Percentiles rank a stretch among this genome's conserved stretches.
Evolutionary conservation across 257 asterid genomes (phyloP).

Genomic region (Primulina huaijiensis): DNA sequence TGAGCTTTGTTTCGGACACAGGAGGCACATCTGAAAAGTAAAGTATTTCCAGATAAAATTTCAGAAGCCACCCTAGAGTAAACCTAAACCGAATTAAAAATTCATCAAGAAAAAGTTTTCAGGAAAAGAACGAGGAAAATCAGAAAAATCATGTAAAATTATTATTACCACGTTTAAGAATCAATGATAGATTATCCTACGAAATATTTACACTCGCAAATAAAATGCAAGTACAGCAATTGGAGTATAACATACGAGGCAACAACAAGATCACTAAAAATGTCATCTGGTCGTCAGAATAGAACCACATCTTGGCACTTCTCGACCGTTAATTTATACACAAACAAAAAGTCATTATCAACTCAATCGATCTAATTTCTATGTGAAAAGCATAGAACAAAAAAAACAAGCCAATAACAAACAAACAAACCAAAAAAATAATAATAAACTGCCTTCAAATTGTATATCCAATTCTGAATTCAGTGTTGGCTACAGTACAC

Average conservation of each 20-base stretch:
- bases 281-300: neutral
- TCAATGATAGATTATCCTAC: neutral
- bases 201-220: neutral
- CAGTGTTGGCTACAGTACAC: neutral
- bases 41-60: conserved; percentile 10
- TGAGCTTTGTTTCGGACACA: conserved; percentile 73
- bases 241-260: neutral
- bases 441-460: neutral
- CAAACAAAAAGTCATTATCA: neutral
- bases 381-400: neutral
- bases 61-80: conserved; percentile 21
- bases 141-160: neutral
- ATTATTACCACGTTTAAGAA: neutral
- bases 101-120: neutral
- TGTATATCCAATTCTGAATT: neutral
- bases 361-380: conserved; percentile 1
- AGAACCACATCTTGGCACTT: neutral
- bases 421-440: too few relatives aligned
- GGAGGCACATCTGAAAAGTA: conserved; percentile 71
- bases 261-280: neutral
- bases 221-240: neutral
- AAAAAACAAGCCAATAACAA: neutral
- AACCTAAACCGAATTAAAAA: conserved; percentile 1
- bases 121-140: neutral
- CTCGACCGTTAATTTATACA: neutral